phyloP scores from a whole-genome alignment of 2,329 filamentous ascomycete genomes.

The Beauveria asiatica region DNA sequence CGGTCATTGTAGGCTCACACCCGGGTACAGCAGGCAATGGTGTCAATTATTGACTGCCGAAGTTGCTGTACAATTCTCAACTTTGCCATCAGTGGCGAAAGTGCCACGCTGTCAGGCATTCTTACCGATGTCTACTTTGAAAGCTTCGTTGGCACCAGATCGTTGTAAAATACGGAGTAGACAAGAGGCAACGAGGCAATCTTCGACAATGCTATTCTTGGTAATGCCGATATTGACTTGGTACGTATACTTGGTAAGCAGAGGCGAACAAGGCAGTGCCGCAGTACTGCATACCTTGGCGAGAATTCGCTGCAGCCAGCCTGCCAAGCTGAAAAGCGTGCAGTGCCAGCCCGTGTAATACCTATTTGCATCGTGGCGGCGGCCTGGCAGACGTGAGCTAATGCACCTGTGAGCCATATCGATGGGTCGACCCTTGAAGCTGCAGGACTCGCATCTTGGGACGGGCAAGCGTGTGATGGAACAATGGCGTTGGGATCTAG shows the following conservation, averaged over 20 bases:
- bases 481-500: constrained; percentile 16
- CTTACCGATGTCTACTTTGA: neutral
- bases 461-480: neutral
- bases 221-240: neutral
- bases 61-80: neutral
- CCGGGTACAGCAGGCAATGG: neutral
- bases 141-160: neutral
- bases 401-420: neutral
- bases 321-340: constrained; percentile 6
- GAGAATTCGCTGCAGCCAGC: neutral
- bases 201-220: constrained; percentile 3
- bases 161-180: neutral
- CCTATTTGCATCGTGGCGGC: neutral
- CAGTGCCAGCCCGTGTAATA: neutral
- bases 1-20: neutral
- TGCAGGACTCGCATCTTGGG: constrained; percentile 13
- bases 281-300: neutral
- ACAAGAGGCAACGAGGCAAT: neutral
- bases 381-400: neutral
- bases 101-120: constrained; percentile 6
- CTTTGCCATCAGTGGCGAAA: neutral
- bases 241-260: neutral
- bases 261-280: neutral
- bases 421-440: neutral
- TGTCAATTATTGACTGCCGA: neutral